Base-by-base conservation (phyloP, 2,329 filamentous ascomycete species). In the Beauveria brongniartii region DNA sequence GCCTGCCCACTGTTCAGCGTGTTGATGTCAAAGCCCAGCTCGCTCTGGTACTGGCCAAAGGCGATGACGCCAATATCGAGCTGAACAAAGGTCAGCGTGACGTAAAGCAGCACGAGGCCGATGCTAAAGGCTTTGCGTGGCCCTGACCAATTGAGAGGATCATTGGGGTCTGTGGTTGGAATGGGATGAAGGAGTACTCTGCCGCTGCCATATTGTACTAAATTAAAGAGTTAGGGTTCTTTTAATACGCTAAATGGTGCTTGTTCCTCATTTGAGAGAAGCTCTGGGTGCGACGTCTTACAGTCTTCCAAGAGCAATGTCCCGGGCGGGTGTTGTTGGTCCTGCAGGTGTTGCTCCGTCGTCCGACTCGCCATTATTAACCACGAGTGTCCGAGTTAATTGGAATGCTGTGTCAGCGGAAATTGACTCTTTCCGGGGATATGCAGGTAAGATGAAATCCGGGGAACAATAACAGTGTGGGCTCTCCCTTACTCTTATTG, bases 1-100 rank as follows among this genome's bases (percentile, higher is more conserved):
- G 78, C 80, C 58, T 75, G 77, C 3, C 73, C 75, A 57, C 78
- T 72, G 55, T 80, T 82, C 40, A 81, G 63, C 0, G 72, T 64
- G 1, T 67, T 69, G 52, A 69, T 73, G 60, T 68, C 74, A 65
- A 80, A 76, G 41, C 74, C 73, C 0, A 82, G 70, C 61, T 81
- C 71, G 5, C 65, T 59, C 24, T 75, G 71, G 65, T 79, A 68
- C 1, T 73, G 70, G 0, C 71, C 73, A 78, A 78, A 81, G 5
- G 63, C 57, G 2, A 51, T 48, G 28, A 48, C 34, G 28, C 26
- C 50, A 20, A 60, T 40, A 9, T 60, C 57, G 7, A 60, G 41
- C 50, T 46, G 40, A 7, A 54, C 57, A 40, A 54, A 60, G 4
- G 50, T 54, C 10, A 60, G 28, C 9, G 47, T 30, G 14, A 54